phyloP scores from a whole-genome alignment of 345 rosid genomes.

The Eucalyptus globulus region DNA sequence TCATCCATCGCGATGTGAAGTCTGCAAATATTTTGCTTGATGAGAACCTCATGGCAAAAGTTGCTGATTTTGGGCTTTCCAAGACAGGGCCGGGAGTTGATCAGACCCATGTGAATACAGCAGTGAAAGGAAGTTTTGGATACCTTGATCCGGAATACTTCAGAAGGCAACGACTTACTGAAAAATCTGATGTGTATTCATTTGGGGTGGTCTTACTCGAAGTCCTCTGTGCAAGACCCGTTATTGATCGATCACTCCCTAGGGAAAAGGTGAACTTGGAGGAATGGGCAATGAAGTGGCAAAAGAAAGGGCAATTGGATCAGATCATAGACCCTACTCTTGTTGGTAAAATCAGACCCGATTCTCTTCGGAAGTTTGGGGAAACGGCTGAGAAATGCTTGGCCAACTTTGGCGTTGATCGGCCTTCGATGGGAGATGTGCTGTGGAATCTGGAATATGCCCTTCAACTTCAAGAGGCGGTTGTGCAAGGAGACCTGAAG shows the following conservation, averaged over 20 bases:
- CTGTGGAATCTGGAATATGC: slow-evolving; percentile 89
- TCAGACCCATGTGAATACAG: slow-evolving; percentile 94
- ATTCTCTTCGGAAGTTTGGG: slow-evolving; percentile 75
- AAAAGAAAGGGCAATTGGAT: slow-evolving; percentile 71
- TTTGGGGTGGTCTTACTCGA: slow-evolving; percentile 90
- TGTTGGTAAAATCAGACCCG: slow-evolving; percentile 40
- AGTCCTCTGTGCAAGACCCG: slow-evolving; percentile 88
- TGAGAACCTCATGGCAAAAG: slow-evolving; percentile 70
- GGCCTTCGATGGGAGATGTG: slow-evolving; percentile 87
- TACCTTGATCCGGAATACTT: slow-evolving; percentile 88
- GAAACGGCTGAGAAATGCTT: slow-evolving; percentile 85
- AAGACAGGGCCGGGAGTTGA: slow-evolving; percentile 82
- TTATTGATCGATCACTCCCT: slow-evolving; percentile 74
- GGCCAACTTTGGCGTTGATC: slow-evolving; percentile 67
- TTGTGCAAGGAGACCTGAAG: slow-evolving; percentile 47
- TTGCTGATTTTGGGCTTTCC: slow-evolving; percentile 82
- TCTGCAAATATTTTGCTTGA: slow-evolving; percentile 65
- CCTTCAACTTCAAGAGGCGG: slow-evolving; percentile 69
- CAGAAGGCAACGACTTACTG: slow-evolving; percentile 79
- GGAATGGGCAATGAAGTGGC: slow-evolving; percentile 94
- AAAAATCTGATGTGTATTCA: slow-evolving; percentile 86
- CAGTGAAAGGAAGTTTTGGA: slow-evolving; percentile 91
- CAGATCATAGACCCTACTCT: slow-evolving; percentile 57
- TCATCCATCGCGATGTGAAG: slow-evolving; percentile 68
- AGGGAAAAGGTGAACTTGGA: slow-evolving; percentile 91